Conservation (phyloP, 2,329 filamentous ascomycete genomes). For the Meredithiella fracta region DNA sequence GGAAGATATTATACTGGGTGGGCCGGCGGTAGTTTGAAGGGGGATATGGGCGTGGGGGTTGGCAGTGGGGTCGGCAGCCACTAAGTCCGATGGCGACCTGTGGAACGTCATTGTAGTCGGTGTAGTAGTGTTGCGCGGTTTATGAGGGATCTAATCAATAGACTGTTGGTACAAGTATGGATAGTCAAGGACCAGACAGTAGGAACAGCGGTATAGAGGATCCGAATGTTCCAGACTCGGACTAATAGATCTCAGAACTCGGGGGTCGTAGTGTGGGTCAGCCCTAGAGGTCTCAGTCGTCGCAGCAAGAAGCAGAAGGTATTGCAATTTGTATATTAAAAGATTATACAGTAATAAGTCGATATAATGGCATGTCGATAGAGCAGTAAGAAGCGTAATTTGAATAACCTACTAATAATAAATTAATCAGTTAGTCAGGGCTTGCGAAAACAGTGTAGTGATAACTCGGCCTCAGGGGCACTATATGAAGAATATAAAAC, state of each 20-base stretch:
- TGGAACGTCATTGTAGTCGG: slow-evolving; percentile 25
- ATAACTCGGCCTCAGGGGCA: not conserved
- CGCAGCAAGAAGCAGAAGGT: not conserved
- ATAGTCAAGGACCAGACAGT: not conserved
- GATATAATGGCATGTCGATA: not conserved
- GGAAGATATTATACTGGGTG: slow-evolving; percentile 53
- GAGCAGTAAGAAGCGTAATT: not conserved
- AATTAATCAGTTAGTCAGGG: not conserved
- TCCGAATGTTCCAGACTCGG: not conserved
- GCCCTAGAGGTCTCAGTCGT: not conserved
- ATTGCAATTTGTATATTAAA: not conserved
- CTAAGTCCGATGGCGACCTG: slow-evolving; percentile 15
- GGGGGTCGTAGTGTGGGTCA: not conserved
- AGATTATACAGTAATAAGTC: not conserved
- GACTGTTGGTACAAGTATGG: not conserved
- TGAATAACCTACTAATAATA: not conserved
- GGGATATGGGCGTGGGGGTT: slow-evolving; percentile 22
- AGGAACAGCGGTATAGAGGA: not conserved
- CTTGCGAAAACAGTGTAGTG: not conserved
- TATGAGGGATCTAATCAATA: not conserved
- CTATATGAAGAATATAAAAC: not conserved
- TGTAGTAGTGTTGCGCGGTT: not conserved
- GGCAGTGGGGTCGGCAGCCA: not conserved
- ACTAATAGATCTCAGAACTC: not conserved
- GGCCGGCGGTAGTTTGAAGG: slow-evolving; percentile 28